A percentile compares a stretch with the other conserved stretches of the same genome.
Conservation (phyloP, 2,329 filamentous ascomycete species). For the Beauveria medogensis region DNA sequence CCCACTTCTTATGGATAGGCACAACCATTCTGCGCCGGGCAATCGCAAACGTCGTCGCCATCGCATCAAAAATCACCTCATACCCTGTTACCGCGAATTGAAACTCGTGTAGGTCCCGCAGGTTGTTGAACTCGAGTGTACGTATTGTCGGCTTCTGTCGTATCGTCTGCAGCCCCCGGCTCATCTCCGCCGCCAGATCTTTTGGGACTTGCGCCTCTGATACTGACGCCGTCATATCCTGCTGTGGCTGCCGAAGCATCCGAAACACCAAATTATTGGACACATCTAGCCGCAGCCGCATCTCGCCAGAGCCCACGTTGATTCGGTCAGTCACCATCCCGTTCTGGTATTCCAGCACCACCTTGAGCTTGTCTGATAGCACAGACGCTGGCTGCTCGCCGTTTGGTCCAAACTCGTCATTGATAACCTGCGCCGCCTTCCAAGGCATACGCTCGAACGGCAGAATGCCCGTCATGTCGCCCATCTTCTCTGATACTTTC, state of each 20-base stretch:
- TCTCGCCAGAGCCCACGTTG: slow-evolving; percentile 69
- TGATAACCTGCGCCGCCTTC: slow-evolving; percentile 64
- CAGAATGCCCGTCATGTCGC: slow-evolving; percentile 40
- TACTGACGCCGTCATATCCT: slow-evolving; percentile 69
- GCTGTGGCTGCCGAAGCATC: slow-evolving; percentile 63
- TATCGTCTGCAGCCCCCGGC: slow-evolving; percentile 54
- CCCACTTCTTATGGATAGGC: slow-evolving; percentile 91
- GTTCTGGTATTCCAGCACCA: slow-evolving; percentile 67
- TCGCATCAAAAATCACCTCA: slow-evolving; percentile 62
- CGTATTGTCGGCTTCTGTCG: slow-evolving; percentile 56
- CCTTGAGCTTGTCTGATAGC: slow-evolving; percentile 65
- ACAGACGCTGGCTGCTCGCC: slow-evolving; percentile 56
- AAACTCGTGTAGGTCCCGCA: slow-evolving; percentile 68
- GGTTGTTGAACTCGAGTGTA: slow-evolving; percentile 58
- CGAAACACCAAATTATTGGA: slow-evolving; percentile 53
- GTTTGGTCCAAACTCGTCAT: slow-evolving; percentile 57
- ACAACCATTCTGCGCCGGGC: slow-evolving; percentile 81
- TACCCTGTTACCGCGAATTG: slow-evolving; percentile 74
- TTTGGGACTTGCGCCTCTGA: slow-evolving; percentile 57
- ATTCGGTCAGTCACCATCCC: slow-evolving; percentile 77
- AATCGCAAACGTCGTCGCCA: slow-evolving; percentile 70
- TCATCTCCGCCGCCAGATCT: slow-evolving; percentile 55
- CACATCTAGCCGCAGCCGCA: slow-evolving; percentile 59
- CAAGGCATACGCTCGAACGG: slow-evolving; percentile 49
- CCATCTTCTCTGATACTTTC: slow-evolving; percentile 48